Percentiles rank a stretch among this genome's conserved stretches.
Evolutionary conservation across 2,329 filamentous ascomycete genomes (phyloP).

Genomic region (Colletotrichum sp.): DNA sequence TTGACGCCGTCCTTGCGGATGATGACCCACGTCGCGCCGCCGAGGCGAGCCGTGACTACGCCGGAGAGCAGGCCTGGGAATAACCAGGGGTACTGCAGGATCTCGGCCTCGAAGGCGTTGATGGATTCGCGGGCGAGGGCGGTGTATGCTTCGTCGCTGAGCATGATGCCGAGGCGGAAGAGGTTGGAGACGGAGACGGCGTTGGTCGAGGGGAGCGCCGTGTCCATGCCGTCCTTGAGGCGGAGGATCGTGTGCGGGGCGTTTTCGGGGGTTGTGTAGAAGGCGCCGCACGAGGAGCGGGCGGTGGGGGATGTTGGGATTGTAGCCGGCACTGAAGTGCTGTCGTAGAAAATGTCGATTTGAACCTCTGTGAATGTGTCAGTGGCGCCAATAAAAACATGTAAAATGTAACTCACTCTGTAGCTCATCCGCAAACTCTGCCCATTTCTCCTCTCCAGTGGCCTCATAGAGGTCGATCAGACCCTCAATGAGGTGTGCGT

Average conservation of each 20-base stretch:
- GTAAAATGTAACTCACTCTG: constrained; percentile 62
- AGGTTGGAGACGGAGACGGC: constrained; percentile 86
- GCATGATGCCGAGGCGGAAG: constrained; percentile 76
- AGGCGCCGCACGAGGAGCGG: constrained; percentile 59
- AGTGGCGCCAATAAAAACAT: constrained; percentile 18
- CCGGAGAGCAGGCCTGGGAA: constrained; percentile 81
- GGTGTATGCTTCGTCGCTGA: constrained; percentile 70
- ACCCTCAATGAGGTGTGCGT: constrained; percentile 85
- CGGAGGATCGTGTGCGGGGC: constrained; percentile 79
- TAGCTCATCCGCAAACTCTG: constrained; percentile 81
- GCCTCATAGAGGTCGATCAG: constrained; percentile 84
- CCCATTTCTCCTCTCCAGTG: constrained; percentile 76
- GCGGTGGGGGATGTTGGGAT: constrained; percentile 42
- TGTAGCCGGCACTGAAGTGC: constrained; percentile 31
- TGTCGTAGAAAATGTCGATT: constrained; percentile 79
- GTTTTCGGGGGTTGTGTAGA: constrained; percentile 72
- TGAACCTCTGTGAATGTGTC: constrained; percentile 64
- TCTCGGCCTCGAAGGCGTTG: constrained; percentile 87
- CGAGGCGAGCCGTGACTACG: constrained; percentile 77
- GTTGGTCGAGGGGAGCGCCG: constrained; percentile 88
- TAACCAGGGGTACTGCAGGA: constrained; percentile 91
- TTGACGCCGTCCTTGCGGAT: constrained; percentile 21
- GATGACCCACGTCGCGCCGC: constrained; percentile 52
- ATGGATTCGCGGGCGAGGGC: constrained; percentile 75
- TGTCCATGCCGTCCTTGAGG: constrained; percentile 95